Percentiles rank a stretch among this genome's conserved stretches.
Evolutionary conservation across 441 rosid species (phyloP).

Genomic region (Sinapis alba): DNA sequence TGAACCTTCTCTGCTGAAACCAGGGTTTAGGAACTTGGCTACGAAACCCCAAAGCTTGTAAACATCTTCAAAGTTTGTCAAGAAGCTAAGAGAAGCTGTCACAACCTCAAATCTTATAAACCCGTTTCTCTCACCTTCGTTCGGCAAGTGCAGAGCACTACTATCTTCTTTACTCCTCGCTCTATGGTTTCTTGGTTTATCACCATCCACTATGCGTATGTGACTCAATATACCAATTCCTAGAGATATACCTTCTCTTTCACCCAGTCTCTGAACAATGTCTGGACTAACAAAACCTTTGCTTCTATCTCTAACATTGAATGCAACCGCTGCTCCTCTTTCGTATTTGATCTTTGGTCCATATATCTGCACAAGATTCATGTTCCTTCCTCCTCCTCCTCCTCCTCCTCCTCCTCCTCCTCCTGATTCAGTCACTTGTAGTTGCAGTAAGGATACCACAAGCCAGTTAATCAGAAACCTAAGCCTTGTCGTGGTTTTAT

Average conservation of each 20-base stretch:
- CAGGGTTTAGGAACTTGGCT: conserved; percentile 82
- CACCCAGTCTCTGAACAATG: conserved; percentile 87
- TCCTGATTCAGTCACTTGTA: conserved; percentile 64
- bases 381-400: conserved; percentile 36
- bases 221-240: conserved; percentile 89
- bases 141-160: conserved; percentile 56
- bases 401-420: conserved; percentile 41
- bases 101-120: conserved; percentile 84
- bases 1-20: conserved; percentile 64
- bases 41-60: conserved; percentile 90
- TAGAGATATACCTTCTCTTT: conserved; percentile 84
- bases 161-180: conserved; percentile 61
- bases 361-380: conserved; percentile 81
- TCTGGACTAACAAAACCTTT: conserved; percentile 80
- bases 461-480: conserved; percentile 96
- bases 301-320: conserved; percentile 73
- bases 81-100: conserved; percentile 92
- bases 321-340: conserved; percentile 98
- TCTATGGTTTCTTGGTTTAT: conserved; percentile 51
- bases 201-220: conserved; percentile 66
- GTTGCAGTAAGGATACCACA: conserved; percentile 90
- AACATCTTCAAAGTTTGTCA: conserved; percentile 95
- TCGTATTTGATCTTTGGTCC: conserved; percentile 97
- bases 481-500: conserved; percentile 75
- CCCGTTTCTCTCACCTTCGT: conserved; percentile 59